Conservation (phyloP, 345 rosid species). For the Pistacia integerrima region DNA sequence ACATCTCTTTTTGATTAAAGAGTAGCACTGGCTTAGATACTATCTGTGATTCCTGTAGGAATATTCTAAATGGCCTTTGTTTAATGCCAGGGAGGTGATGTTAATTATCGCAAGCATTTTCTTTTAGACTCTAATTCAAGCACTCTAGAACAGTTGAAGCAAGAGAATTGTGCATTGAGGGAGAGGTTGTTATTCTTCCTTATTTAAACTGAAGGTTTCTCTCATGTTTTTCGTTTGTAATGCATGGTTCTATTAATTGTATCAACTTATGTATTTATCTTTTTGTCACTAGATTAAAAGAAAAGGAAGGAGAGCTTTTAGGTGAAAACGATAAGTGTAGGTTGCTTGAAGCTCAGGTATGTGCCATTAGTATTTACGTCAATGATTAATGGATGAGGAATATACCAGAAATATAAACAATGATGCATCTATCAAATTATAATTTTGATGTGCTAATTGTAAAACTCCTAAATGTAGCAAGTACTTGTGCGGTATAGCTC, state of each 20-base stretch:
- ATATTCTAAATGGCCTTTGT: not conserved
- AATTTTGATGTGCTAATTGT: not conserved
- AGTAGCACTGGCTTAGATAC: not conserved
- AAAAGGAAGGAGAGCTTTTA: conserved; percentile 30
- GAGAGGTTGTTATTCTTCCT: conserved; percentile 46
- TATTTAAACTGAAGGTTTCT: not conserved
- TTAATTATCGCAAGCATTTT: conserved; percentile 11
- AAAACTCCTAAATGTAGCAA: not conserved
- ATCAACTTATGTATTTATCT: not conserved
- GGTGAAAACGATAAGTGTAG: conserved; percentile 46
- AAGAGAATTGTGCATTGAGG: conserved; percentile 60
- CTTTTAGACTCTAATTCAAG: conserved; percentile 26
- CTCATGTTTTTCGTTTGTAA: not conserved
- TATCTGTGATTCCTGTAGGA: not conserved
- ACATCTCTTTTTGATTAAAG: not conserved
- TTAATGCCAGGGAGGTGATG: conserved; percentile 34
- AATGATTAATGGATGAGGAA: not conserved
- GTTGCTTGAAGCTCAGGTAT: conserved; percentile 60
- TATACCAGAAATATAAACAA: not conserved
- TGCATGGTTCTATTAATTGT: not conserved
- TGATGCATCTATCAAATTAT: not conserved
- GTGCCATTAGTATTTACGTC: conserved; percentile 10
- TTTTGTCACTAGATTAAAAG: conserved; percentile 38
- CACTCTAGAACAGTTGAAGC: conserved; percentile 43
- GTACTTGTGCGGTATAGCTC: not conserved